phyloP scores from a whole-genome alignment of 164 flowering plant species.

The Brasenia schreberi region DNA sequence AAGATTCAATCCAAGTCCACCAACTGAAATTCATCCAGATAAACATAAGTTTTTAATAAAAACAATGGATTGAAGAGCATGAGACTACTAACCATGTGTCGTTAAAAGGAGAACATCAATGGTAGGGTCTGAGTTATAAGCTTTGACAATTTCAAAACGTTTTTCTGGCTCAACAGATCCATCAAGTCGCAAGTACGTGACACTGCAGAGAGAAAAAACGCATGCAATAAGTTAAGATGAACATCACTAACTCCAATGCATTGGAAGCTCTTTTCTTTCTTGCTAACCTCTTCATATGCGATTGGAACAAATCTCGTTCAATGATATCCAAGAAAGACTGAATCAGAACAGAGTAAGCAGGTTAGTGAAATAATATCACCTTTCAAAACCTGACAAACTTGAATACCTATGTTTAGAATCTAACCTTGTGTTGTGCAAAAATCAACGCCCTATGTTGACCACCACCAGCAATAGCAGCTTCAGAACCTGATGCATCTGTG shows the following conservation, averaged over 20 bases:
- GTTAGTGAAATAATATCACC: neutral
- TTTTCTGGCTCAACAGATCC: conserved; percentile 91
- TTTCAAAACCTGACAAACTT: conserved; percentile 1
- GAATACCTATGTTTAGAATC: neutral
- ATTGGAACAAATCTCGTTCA: conserved; percentile 83
- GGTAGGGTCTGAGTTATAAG: conserved; percentile 97
- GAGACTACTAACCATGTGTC: conserved; percentile 71
- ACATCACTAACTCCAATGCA: neutral
- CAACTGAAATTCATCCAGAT: conserved; percentile 38
- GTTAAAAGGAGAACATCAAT: conserved; percentile 91
- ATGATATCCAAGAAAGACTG: conserved; percentile 92
- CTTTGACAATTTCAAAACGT: conserved; percentile 92
- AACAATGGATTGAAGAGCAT: neutral
- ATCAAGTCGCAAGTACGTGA: conserved; percentile 89
- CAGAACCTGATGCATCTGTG: conserved; percentile 59
- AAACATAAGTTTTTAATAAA: neutral
- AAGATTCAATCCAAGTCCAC: conserved; percentile 96
- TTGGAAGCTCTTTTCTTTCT: neutral
- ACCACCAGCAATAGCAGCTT: conserved; percentile 27
- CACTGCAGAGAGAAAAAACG: conserved; percentile 26
- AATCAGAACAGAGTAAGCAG: conserved; percentile 11
- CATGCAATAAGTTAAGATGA: neutral
- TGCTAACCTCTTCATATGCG: conserved; percentile 73
- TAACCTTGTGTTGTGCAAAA: conserved; percentile 94
- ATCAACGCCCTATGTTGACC: conserved; percentile 95